Base-by-base conservation (phyloP, 345 rosid genomes). In the Anacardium occidentale region DNA sequence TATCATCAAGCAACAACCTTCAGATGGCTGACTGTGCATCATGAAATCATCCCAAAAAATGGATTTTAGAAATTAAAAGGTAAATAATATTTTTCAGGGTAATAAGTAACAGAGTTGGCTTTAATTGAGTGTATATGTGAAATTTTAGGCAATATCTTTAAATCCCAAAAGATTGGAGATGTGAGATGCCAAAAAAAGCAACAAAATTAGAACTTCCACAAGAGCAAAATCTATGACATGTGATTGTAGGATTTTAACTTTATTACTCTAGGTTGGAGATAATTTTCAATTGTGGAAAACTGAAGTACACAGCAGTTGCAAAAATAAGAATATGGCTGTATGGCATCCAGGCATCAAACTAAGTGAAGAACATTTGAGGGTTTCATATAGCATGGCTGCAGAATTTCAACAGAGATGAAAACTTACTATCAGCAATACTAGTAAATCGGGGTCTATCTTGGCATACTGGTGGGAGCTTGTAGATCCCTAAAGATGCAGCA, bases 351-450 rank as follows among this genome's bases (percentile, higher is more conserved):
- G 32, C 32, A 29, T 29, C 1, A 29, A 29, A 29, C n/a, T n/a
- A n/a, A n/a, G n/a, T n/a, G n/a, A n/a, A n/a, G n/a, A n/a, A n/a
- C n/a, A n/a, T n/a, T n/a, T 29, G 32, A 29, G 2, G 3, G 4
- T 52, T 12, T 21, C 62, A 54, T 45, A n/a, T 4, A 11, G 45
- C 17, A 54, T 25, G 25, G 45, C 63, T 58, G 17, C 4, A 45
- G 20, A 70, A 44, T 44, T 58, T 70, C 53, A 62, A 50, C 32
- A 48, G 32, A 64, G 53, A 73, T 7, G 59, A 72, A 74, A 26
- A 76, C 98, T 90, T 89, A 92, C 98, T 94, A 83, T 94, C 98
- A 66, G 97, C 92, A 66, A 87, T 85, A 52, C 93, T 88, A 63
- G 97, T 85, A 42, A 94, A 87, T 76, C 87, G 98, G 62, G 90